phyloP scores from a whole-genome alignment of 208 protist species.

The Crithidia thermophila region DNA sequence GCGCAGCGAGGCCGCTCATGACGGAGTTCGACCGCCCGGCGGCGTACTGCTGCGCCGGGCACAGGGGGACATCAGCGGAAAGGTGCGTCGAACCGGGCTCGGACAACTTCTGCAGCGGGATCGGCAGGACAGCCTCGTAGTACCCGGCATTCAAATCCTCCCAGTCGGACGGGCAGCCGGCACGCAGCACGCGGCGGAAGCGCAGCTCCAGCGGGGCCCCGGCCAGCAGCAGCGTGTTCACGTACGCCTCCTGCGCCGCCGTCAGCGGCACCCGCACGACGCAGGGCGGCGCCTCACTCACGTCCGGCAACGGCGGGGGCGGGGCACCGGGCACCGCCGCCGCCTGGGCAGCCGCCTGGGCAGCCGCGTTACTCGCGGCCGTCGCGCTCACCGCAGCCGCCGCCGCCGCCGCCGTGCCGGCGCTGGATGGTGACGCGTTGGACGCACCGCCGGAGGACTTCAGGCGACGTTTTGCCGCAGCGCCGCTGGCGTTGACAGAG shows the following conservation, averaged over 20 bases:
- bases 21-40: background rate
- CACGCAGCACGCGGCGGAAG: constrained; percentile 67
- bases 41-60: constrained; percentile 27
- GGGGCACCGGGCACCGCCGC: constrained; percentile 23
- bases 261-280: constrained; percentile 77
- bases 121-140: constrained; percentile 61
- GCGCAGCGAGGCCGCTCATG: too few relatives aligned
- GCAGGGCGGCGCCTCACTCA: constrained; percentile 57
- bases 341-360: constrained; percentile 1
- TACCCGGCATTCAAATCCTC: constrained; percentile 79
- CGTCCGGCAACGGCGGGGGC: constrained; percentile 47
- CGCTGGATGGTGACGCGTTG: too few relatives aligned
- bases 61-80: constrained; percentile 39
- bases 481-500: background rate
- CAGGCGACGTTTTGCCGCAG: constrained; percentile 27
- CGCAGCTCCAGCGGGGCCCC: constrained; percentile 57
- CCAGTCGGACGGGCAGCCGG: constrained; percentile 75
- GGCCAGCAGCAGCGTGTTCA: constrained; percentile 51
- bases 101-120: constrained; percentile 49
- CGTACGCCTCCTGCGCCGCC: constrained; percentile 43
- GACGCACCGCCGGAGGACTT: constrained; percentile 10
- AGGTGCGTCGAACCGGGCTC: constrained; percentile 70
- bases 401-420: background rate
- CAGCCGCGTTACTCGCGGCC: background rate
- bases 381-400: constrained; percentile 2